Evolutionary conservation across 1,284 basidiomycete species (phyloP).

Genomic region (Exobasidium rhododendri): DNA sequence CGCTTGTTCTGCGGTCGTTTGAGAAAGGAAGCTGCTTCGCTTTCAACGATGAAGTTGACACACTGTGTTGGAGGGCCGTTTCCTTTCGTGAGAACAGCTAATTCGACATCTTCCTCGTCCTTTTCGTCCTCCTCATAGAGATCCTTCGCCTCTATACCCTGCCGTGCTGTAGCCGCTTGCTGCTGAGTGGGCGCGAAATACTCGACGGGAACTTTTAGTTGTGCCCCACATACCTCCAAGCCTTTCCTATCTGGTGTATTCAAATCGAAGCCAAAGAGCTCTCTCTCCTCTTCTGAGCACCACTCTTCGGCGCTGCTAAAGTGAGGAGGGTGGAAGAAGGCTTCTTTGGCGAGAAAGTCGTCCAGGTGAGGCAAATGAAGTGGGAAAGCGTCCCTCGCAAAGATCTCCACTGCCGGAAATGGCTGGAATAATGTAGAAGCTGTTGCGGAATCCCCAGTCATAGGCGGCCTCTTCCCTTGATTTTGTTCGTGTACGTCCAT

Average conservation of each 20-base stretch:
- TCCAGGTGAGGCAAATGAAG: slow-evolving; percentile 54
- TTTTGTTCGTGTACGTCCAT: not conserved
- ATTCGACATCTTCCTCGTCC: slow-evolving; percentile 23
- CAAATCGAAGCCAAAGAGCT: slow-evolving; percentile 30
- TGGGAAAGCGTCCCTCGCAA: slow-evolving; percentile 39
- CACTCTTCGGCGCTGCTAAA: slow-evolving; percentile 26
- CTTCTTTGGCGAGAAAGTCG: slow-evolving; percentile 29
- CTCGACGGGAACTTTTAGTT: not conserved
- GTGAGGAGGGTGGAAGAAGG: slow-evolving; percentile 29
- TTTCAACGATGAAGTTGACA: not conserved
- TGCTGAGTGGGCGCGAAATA: not conserved
- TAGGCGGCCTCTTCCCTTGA: not conserved
- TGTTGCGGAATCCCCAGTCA: not conserved
- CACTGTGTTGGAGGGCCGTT: not conserved
- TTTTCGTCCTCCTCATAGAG: slow-evolving; percentile 19
- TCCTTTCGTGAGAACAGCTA: not conserved
- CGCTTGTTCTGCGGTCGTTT: slow-evolving; percentile 6
- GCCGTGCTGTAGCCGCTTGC: too few relatives aligned
- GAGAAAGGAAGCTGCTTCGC: slow-evolving; percentile 6
- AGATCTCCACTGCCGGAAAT: slow-evolving; percentile 44
- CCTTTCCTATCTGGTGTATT: not conserved
- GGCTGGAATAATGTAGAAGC: slow-evolving; percentile 6
- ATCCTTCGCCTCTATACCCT: not conserved
- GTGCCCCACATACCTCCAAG: not conserved
- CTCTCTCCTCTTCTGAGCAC: slow-evolving; percentile 29